Conservation (phyloP, 192 early-diverging fungal genomes). For the Coemansia guatemalensis region DNA sequence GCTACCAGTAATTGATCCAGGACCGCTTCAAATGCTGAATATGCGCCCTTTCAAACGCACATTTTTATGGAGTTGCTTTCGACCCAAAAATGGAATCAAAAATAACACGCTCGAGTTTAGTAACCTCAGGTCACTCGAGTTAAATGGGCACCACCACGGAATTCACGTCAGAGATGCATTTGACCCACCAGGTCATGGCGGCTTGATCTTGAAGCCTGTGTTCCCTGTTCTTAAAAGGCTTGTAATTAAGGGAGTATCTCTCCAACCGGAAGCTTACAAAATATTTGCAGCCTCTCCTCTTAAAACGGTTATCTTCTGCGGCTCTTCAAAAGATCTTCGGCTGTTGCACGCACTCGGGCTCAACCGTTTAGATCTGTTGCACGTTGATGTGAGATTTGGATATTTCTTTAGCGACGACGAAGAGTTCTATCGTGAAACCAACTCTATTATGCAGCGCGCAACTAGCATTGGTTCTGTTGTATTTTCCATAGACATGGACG, state of each 20-base stretch:
- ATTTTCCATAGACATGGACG: not conserved
- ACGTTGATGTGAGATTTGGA: not conserved
- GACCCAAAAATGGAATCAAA: not conserved
- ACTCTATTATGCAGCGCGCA: not conserved
- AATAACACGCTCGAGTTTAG: not conserved
- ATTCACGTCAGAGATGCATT: not conserved
- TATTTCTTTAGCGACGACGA: not conserved
- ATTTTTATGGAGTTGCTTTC: not conserved
- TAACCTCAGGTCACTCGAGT: not conserved
- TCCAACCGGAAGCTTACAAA: not conserved
- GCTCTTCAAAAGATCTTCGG: not conserved
- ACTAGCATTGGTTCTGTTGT: not conserved
- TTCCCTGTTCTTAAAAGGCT: not conserved
- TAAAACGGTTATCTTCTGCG: not conserved
- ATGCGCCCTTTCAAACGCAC: not conserved
- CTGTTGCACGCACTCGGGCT: not conserved
- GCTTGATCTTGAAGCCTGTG: not conserved
- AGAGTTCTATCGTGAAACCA: not conserved
- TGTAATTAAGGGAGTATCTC: not conserved
- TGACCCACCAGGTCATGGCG: not conserved
- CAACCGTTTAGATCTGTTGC: not conserved
- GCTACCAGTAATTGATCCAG: not conserved
- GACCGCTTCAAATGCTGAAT: not conserved
- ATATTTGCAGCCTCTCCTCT: not conserved
- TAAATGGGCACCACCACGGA: not conserved